These are phyloP conservation scores for Wickerhamiella hasegawae DNA, from an alignment of 805 yeast genomes.

Conservation along the genomic window DNA sequence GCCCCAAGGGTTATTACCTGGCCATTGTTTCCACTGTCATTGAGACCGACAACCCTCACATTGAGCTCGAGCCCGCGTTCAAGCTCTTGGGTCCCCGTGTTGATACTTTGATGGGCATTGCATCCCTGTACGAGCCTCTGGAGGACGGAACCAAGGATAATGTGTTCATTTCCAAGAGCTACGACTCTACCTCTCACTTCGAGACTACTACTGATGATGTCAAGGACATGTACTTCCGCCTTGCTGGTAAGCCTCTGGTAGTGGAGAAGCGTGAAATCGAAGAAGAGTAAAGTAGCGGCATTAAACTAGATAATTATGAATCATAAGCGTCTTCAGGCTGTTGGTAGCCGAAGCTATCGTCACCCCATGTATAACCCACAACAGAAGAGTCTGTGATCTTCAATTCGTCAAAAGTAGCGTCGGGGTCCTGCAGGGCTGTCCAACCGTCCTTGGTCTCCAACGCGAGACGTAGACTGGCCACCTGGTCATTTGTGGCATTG, in stretches of 20 bases:
- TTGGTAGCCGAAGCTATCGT: constrained; percentile 9
- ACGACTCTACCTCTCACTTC: constrained; percentile 90
- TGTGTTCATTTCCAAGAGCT: constrained; percentile 71
- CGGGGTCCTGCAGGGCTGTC: not conserved
- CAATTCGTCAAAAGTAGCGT: constrained; percentile 4
- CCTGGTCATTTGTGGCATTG: constrained; percentile 10
- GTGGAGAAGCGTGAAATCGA: constrained; percentile 61
- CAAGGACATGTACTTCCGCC: constrained; percentile 80
- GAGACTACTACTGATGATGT: constrained; percentile 95
- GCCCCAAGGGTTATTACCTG: constrained; percentile 73
- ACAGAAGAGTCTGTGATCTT: constrained; percentile 5
- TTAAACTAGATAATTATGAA: not conserved
- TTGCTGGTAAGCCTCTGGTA: constrained; percentile 83
- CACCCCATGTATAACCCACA: constrained; percentile 10
- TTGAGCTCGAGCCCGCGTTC: constrained; percentile 88
- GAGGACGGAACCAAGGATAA: constrained; percentile 70
- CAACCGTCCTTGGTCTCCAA: constrained; percentile 7
- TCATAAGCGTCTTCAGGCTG: not conserved
- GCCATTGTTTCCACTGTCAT: constrained; percentile 91
- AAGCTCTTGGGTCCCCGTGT: constrained; percentile 63
- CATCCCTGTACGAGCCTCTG: constrained; percentile 75
- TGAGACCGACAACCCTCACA: constrained; percentile 84
- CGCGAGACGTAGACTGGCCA: constrained; percentile 11
- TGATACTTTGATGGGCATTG: constrained; percentile 86
- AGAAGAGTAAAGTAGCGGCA: constrained; percentile 19